Base-by-base conservation (phyloP, 208 protist species). In the Trypanosoma avium region DNA sequence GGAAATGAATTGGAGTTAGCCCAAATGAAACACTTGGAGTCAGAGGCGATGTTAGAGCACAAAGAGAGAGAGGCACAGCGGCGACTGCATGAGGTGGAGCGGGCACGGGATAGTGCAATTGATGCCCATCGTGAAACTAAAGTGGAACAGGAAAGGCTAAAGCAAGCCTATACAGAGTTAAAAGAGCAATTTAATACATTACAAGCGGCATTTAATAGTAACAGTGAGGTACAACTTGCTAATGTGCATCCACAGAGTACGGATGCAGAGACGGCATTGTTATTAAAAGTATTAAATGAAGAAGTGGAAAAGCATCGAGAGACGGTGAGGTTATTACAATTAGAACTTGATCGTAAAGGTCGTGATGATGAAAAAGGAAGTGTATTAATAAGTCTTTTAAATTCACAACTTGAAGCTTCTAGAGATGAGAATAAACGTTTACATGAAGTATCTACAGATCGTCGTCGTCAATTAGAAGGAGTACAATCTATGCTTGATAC, bases 291-390 rank as follows among this genome's bases (percentile, higher is more conserved):
- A 36, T 77, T 95, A 26, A 73, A 91, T 68, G 68, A 67, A 3
- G 85, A 94, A 54, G 69, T 92, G 55, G 84, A 90, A 60, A 79
- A 86, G 58, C 82, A 94, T 67, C 77, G 78, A 71, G 86, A 87
- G 29, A 71, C 70, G 19, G 72, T 70, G 26, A 64, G 79, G 19
- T 40, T 75, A 49, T 69, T 93, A 60, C 84, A 93, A 65, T 55
- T 67, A 47, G 75, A 84, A 19, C 46, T 93, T 12, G 77, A 87
- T 1, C 71, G 69, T 45, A 89, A 83, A 47, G 79, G 72, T 29
- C 77, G 77, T 3, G 86, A 96, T 67, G 86, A 96, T 35, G 85
- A 93, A 67, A 94, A 93, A 74, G 79, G 78, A 17, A 90, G 82
- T 43, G 76, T 96, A 36, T 70, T 96, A 5, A 67, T 94, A n/a